phyloP scores from a whole-genome alignment of 164 flowering plant genomes.

The Dillenia turbinata region DNA sequence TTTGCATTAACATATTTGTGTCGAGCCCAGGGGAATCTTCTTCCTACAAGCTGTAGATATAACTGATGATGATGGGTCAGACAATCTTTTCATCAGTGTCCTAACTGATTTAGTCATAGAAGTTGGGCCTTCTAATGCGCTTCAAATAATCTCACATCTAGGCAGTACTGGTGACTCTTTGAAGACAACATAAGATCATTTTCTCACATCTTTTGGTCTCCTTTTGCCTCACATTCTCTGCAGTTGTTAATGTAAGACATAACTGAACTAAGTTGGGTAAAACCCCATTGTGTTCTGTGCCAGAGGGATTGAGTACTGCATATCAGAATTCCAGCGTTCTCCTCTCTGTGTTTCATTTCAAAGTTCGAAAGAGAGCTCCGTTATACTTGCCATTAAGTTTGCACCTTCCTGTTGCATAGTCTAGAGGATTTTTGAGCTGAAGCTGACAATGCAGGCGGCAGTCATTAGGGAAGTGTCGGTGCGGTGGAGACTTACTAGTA shows the following conservation, averaged over 20 bases:
- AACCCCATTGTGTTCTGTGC: constrained; percentile 21
- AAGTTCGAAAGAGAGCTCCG: constrained; percentile 14
- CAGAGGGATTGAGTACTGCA: constrained; percentile 26
- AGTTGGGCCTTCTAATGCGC: constrained; percentile 28
- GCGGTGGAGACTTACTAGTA: constrained; percentile 23
- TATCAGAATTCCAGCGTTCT: constrained; percentile 13
- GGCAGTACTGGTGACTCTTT: constrained; percentile 12
- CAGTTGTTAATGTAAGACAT: constrained; percentile 31
- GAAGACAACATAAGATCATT: constrained; percentile 22
- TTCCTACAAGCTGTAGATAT: constrained; percentile 25
- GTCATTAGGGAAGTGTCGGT: constrained; percentile 31
- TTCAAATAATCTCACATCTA: constrained; percentile 35
- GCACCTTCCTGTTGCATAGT: constrained; percentile 25
- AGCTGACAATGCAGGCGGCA: constrained; percentile 24
- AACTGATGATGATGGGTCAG: constrained; percentile 16
- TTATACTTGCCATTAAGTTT: constrained; percentile 16
- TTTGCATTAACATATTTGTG: constrained; percentile 18
- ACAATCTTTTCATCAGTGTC: constrained; percentile 13
- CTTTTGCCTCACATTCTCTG: constrained; percentile 29
- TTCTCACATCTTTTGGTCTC: constrained; percentile 38
- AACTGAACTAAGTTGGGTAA: constrained; percentile 28
- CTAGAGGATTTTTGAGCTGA: constrained; percentile 22
- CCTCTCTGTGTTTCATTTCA: constrained; percentile 6
- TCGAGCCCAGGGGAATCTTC: constrained; percentile 31
- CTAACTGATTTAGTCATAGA: constrained; percentile 24